phyloP scores from a whole-genome alignment of 2,329 filamentous ascomycete genomes.

The Talaromyces verruculosus region DNA sequence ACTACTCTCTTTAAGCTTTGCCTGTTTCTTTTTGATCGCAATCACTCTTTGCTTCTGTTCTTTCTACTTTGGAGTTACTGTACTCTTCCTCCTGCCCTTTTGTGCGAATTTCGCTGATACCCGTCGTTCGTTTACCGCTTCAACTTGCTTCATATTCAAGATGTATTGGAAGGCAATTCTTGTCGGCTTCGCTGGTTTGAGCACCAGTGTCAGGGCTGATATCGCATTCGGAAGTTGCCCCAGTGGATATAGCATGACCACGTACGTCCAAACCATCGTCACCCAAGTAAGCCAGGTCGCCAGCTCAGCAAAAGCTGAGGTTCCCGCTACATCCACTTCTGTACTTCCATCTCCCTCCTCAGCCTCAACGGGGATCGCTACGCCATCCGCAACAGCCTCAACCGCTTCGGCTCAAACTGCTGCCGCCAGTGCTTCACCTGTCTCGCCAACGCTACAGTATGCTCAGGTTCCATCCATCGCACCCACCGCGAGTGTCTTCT shows the following conservation, averaged over 20 bases:
- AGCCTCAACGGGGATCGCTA: neutral
- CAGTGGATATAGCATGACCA: neutral
- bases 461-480: neutral
- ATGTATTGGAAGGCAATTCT: neutral
- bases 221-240: neutral
- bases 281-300: neutral
- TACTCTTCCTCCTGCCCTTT: neutral
- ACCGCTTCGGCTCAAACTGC: neutral
- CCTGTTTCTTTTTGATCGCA: neutral
- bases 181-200: neutral
- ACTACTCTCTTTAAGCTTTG: neutral
- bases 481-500: neutral
- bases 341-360: neutral
- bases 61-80: neutral
- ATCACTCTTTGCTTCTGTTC: neutral
- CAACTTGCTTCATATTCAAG: neutral
- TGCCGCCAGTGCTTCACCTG: neutral
- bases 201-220: slow-evolving; percentile 1
- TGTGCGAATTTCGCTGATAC: neutral
- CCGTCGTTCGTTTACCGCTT: neutral
- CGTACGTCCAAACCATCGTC: neutral
- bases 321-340: neutral
- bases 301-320: neutral
- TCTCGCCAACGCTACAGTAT: neutral
- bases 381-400: neutral